Evolutionary conservation across 139 green algal species (phyloP).

Genomic region (Volvox reticuliferus): DNA sequence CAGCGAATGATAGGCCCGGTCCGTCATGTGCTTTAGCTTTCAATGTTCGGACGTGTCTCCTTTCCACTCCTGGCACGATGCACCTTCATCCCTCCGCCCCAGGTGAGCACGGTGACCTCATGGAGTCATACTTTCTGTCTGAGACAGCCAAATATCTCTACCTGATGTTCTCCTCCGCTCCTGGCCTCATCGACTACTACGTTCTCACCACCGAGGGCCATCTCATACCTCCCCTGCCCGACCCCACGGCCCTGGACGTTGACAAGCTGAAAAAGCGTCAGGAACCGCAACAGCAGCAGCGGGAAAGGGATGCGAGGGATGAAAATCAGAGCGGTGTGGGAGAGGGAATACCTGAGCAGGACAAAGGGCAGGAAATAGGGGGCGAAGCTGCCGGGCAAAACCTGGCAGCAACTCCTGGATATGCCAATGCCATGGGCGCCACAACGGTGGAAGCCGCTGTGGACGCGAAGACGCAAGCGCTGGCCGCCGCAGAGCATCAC

Average conservation of each 20-base stretch:
- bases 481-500: not conserved
- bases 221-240: constrained; percentile 63
- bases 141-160: constrained; percentile 88
- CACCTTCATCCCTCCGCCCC: not conserved
- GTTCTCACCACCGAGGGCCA: constrained; percentile 80
- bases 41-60: no score
- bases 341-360: not conserved
- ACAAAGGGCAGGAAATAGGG: not conserved
- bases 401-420: no score
- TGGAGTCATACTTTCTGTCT: constrained; percentile 93
- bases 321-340: no score
- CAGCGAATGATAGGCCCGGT: no score
- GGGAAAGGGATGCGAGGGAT: not conserved
- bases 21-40: no score
- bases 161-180: constrained; percentile 72
- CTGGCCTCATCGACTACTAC: constrained; percentile 65
- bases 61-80: no score
- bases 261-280: not conserved
- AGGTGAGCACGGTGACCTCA: constrained; percentile 84
- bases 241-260: not conserved
- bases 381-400: no score
- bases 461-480: not conserved
- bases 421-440: not conserved
- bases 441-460: not conserved
- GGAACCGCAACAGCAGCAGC: not conserved